phyloP scores from a whole-genome alignment of 1,284 basidiomycete species.

The Meira miltonrushii region DNA sequence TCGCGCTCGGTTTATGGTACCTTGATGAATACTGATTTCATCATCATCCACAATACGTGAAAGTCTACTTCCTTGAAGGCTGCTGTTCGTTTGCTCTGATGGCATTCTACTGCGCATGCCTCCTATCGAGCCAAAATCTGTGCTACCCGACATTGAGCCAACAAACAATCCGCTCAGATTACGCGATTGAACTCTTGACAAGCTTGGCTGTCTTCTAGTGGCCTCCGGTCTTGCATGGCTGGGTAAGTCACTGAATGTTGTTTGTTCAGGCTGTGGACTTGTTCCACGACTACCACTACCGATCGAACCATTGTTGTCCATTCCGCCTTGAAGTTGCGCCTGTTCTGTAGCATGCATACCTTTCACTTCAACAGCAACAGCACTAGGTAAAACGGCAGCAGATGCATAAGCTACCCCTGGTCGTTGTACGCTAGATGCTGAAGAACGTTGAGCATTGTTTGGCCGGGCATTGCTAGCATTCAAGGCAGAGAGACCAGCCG shows the following conservation, averaged over 20 bases:
- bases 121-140: background rate
- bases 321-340: background rate
- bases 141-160: background rate
- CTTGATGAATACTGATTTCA: slow-evolving; percentile 37
- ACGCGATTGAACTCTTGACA: slow-evolving; percentile 27
- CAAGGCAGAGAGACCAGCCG: background rate
- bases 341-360: slow-evolving; percentile 24
- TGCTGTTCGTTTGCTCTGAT: background rate
- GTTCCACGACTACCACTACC: background rate
- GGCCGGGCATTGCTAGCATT: background rate
- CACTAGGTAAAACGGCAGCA: slow-evolving; percentile 29
- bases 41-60: slow-evolving; percentile 43
- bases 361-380: slow-evolving; percentile 40
- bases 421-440: background rate
- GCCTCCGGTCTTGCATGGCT: background rate
- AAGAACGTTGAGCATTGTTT: background rate
- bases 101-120: background rate
- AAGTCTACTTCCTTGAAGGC: slow-evolving; percentile 9
- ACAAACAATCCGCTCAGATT: slow-evolving; percentile 23
- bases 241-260: background rate
- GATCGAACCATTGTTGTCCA: background rate
- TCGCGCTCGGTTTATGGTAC: slow-evolving; percentile 18
- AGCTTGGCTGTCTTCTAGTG: slow-evolving; percentile 13
- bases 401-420: slow-evolving; percentile 25
- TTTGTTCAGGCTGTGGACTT: background rate